Evolutionary conservation across 2,329 filamentous ascomycete genomes (phyloP), one percentile per base, ranked within the genome.

Genomic region (Hymenoscyphus infarciens): DNA sequence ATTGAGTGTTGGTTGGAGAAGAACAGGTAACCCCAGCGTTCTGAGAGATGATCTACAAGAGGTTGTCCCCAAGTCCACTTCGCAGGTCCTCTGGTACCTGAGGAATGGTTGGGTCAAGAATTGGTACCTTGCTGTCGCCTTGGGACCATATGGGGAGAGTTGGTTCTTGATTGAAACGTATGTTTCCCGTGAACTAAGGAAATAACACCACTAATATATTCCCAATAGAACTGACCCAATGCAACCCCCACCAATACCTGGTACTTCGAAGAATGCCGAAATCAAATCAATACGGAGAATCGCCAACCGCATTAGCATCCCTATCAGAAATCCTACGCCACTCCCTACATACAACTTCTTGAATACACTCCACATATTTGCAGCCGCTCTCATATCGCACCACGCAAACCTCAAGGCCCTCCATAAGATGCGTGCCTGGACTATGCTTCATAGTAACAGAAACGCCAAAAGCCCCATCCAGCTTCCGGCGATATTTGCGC

Each of bases 111-210:
- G 93, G 91, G 81, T 81, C 10, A 73, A 82, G 15, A 79, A 83
- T 59, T 97, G 91, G 90, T 85, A 87, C 66, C 77, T 96, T 45
- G 87, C 87, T 67, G 82, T 89, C 55, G 86, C 86, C 59, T 82
- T 92, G 73, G 87, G 88, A 72, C 80, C 90, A 71, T 81, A 82
- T 70, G 90, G 91, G 60, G 90, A 95, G 72, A 83, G 82, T 65
- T 96, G 91, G 90, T 93, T 88, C 86, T 78, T 93, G 64, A 79
- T 91, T 60, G 83, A 88, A 74, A 75, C 85, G 82, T 87, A 67
- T 62, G 69, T 66, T 58, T 60, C 27, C 35, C 10, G 38, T 25
- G 27, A 49, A 19, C 6, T 16, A 15, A 27, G n/a, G n/a, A 16
- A 49, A 27, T 49, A 31, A 79, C 57, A 70, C 82, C 58, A 56